These are phyloP conservation scores for Persicaria maculosa DNA, from an alignment of 148 eudicot species.

Conservation along the genomic window DNA sequence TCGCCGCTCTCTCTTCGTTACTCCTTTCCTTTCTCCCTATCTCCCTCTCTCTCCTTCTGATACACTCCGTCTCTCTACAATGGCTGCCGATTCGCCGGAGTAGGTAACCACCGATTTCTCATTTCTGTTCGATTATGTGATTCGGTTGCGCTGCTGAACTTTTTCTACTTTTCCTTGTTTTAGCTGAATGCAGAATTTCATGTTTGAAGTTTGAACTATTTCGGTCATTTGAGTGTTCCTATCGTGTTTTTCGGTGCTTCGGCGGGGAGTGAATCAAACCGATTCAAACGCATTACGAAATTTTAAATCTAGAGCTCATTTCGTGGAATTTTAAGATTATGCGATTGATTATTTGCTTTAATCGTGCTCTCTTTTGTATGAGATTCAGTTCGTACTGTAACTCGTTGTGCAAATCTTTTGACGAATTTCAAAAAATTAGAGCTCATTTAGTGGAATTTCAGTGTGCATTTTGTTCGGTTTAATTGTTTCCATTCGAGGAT, in stretches of 20 bases:
- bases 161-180: background rate
- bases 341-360: no score
- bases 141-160: background rate
- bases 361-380: no score
- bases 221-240: background rate
- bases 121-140: background rate
- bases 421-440: background rate
- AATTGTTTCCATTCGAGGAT: background rate
- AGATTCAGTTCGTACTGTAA: no score
- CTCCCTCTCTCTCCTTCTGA: slow-evolving; percentile 7
- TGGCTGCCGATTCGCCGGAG: slow-evolving; percentile 36
- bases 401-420: background rate
- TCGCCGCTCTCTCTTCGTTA: background rate
- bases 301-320: background rate
- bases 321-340: background rate
- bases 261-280: background rate
- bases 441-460: background rate
- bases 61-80: slow-evolving; percentile 21
- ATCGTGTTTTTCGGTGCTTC: background rate
- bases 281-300: no score
- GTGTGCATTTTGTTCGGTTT: background rate
- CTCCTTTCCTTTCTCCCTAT: background rate
- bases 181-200: background rate
- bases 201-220: no score
- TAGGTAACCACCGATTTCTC: slow-evolving; percentile 29